Conservation (phyloP, 805 yeast species). For the Vanderwaltozyma polyspora region DNA sequence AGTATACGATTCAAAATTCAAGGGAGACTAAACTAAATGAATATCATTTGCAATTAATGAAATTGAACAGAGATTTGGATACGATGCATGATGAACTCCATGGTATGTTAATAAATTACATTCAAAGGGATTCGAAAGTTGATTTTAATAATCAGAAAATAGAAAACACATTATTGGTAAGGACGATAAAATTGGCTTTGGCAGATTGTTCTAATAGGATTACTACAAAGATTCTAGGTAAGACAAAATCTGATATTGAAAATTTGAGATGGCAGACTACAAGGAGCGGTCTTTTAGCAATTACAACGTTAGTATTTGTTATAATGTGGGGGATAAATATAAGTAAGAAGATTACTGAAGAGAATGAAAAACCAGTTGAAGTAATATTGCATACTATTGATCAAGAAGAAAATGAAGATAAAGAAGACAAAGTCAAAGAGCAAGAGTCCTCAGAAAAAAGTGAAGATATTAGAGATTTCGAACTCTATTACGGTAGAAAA, state of each 20-base stretch:
- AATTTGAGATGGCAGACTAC: slow-evolving; percentile 88
- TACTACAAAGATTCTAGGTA: slow-evolving; percentile 68
- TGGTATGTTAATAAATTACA: slow-evolving; percentile 42
- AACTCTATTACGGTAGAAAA: slow-evolving; percentile 2
- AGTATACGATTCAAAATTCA: slow-evolving; percentile 63
- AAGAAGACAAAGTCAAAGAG: slow-evolving; percentile 4
- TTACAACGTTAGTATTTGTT: slow-evolving; percentile 51
- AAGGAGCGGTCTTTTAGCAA: slow-evolving; percentile 72
- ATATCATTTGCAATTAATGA: slow-evolving; percentile 52
- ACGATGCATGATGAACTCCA: slow-evolving; percentile 67
- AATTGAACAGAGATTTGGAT: slow-evolving; percentile 61
- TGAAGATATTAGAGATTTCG: slow-evolving; percentile 3
- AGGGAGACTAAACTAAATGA: slow-evolving; percentile 62
- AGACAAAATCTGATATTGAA: slow-evolving; percentile 78
- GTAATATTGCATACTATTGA: slow-evolving; percentile 20
- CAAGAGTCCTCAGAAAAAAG: slow-evolving; percentile 1
- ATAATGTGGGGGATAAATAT: slow-evolving; percentile 43
- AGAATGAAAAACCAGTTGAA: slow-evolving; percentile 27
- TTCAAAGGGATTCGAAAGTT: slow-evolving; percentile 70
- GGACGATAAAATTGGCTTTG: slow-evolving; percentile 52
- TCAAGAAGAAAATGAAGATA: slow-evolving; percentile 30
- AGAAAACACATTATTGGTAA: slow-evolving; percentile 68
- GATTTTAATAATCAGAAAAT: slow-evolving; percentile 78
- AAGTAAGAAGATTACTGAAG: slow-evolving; percentile 28
- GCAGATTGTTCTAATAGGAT: slow-evolving; percentile 81